Conservation (phyloP, 331 rosid genomes). For the Acacia pycnantha region DNA sequence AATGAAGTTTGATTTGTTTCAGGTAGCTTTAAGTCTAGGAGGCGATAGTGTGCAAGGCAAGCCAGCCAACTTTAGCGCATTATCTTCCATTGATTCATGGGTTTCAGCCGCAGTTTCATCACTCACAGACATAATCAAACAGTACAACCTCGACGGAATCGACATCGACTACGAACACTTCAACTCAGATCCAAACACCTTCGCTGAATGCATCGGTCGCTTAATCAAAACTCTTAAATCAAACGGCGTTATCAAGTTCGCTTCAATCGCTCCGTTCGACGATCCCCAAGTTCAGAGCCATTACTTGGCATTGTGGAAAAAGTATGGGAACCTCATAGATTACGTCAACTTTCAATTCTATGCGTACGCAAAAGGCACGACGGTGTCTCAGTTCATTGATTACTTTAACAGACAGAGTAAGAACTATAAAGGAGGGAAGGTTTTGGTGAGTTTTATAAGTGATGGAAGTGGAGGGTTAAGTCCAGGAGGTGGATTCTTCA, state of each 20-base stretch:
- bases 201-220: slow-evolving; percentile 51
- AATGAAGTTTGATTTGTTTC: neutral
- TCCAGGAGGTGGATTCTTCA: slow-evolving; percentile 49
- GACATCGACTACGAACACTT: slow-evolving; percentile 63
- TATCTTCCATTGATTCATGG: slow-evolving; percentile 48
- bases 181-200: slow-evolving; percentile 37
- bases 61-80: slow-evolving; percentile 38
- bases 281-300: slow-evolving; percentile 43
- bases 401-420: slow-evolving; percentile 46
- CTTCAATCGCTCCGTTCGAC: slow-evolving; percentile 61
- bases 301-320: slow-evolving; percentile 54
- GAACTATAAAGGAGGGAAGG: slow-evolving; percentile 50
- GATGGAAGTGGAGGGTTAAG: slow-evolving; percentile 45
- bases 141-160: slow-evolving; percentile 47
- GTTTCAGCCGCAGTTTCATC: slow-evolving; percentile 52
- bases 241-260: slow-evolving; percentile 38
- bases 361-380: slow-evolving; percentile 50
- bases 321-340: slow-evolving; percentile 46
- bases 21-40: slow-evolving; percentile 53
- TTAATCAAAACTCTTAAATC: slow-evolving; percentile 40
- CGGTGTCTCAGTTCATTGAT: slow-evolving; percentile 44
- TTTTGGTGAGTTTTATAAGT: slow-evolving; percentile 47
- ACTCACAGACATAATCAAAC: slow-evolving; percentile 44
- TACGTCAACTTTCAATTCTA: slow-evolving; percentile 65
- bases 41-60: slow-evolving; percentile 34